Evolutionary conservation across 2,329 filamentous ascomycete genomes (phyloP), one percentile per base, ranked within the genome.

Genomic region (Aspergillus pseudonomiae): DNA sequence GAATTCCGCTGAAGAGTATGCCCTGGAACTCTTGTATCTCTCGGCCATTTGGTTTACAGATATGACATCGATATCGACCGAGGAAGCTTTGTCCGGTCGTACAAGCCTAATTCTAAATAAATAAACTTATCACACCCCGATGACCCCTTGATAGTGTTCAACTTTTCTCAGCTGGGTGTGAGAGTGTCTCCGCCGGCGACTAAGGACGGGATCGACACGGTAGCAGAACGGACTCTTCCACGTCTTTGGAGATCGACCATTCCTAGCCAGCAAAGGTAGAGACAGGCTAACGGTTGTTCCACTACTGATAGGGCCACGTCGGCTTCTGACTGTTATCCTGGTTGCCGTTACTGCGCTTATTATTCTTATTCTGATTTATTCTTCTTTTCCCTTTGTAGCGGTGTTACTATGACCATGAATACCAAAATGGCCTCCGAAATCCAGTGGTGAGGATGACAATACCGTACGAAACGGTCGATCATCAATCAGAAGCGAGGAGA

Each of bases 401-500:
- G 28, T 32, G 30, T 28, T 34, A 32, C n/a, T 21, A 30, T 19
- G 50, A n/a, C n/a, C 24, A 48, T 48, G 28, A 28, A 14, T 48
- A 12, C 45, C 11, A 28, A 16, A 26, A 14, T 3, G 4, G 16
- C 4, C 21, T 48, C 24, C 7, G 24, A 48, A 16, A 26, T 12
- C 1, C 16, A 39, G 32, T 21, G 6, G 10, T 24, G 9, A 41
- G 12, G 28, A 43, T 65, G 63, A 65, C 64, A 58, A 61, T 65
- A 65, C 64, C 50, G 41, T 57, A 59, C 59, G 28, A 34, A 39
- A 43, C 41, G 57, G 53, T 59, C 54, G 28, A 57, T 32, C 39
- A 46, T 60, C 57, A 57, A 66, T 61, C 64, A 59, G 34, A 57
- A 60, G 52, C 60, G 34, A 61, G 57, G 57, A 63, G 60, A 66